A percentile compares a stretch with the other conserved stretches of the same genome.
These are phyloP conservation scores for Botryotinia convoluta DNA, from an alignment of 2,329 filamentous ascomycete species.

Conservation along the genomic window DNA sequence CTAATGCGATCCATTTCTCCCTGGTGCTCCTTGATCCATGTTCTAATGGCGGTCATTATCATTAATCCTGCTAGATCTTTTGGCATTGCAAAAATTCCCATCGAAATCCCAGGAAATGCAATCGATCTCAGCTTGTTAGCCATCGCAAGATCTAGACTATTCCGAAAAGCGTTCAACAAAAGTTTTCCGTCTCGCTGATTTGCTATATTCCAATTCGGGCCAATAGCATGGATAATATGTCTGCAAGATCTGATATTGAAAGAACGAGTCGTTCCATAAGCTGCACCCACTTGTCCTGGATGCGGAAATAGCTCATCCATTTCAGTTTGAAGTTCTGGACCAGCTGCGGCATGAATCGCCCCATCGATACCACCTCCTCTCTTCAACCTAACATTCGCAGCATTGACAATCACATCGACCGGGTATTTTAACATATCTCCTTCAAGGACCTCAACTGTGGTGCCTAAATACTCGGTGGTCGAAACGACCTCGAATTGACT, in stretches of 20 bases:
- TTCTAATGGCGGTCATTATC: background rate
- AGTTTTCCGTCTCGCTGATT: background rate
- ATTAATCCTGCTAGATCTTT: background rate
- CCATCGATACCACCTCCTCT: background rate
- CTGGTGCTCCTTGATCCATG: background rate
- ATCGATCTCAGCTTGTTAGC: background rate
- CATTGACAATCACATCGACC: slow-evolving; percentile 14
- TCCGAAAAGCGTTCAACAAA: background rate
- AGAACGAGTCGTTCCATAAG: slow-evolving; percentile 5
- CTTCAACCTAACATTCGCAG: background rate
- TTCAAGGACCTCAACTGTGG: background rate
- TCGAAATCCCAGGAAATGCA: background rate
- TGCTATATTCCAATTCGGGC: background rate
- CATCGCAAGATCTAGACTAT: background rate
- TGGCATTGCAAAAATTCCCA: background rate
- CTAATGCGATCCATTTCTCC: slow-evolving; percentile 1
- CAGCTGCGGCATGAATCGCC: background rate
- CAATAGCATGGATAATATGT: slow-evolving; percentile 11
- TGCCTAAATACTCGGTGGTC: slow-evolving; percentile 3
- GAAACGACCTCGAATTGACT: background rate
- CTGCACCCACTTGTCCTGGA: background rate
- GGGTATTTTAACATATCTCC: background rate
- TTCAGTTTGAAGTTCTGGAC: background rate
- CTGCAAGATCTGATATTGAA: background rate
- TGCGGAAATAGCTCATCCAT: background rate